A percentile compares a stretch with the other conserved stretches of the same genome.
Evolutionary conservation across 2,329 filamentous ascomycete genomes (phyloP).

Genomic region (Geosmithia flava): DNA sequence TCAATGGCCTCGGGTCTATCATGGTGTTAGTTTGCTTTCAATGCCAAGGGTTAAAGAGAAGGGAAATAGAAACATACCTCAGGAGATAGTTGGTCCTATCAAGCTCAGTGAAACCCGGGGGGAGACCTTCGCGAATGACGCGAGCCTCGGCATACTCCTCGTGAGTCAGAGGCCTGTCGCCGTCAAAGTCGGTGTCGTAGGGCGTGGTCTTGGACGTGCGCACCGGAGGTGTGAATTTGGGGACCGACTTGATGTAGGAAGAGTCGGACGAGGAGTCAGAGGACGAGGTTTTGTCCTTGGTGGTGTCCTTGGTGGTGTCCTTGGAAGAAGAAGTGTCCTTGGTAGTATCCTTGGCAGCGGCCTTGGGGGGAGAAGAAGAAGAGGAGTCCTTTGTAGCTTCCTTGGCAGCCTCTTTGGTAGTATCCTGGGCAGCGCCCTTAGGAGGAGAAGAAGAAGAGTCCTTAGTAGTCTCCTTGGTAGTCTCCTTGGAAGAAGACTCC

Average conservation of each 20-base stretch:
- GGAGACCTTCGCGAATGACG: slow-evolving; percentile 30
- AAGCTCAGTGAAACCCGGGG: slow-evolving; percentile 37
- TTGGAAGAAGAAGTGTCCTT: background rate
- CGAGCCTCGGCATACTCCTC: slow-evolving; percentile 36
- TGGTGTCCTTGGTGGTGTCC: background rate
- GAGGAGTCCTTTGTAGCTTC: background rate
- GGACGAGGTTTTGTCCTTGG: background rate
- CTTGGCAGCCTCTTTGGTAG: background rate
- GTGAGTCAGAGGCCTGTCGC: slow-evolving; percentile 32
- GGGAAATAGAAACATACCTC: slow-evolving; percentile 32
- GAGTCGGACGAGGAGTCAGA: background rate
- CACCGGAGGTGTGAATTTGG: slow-evolving; percentile 1
- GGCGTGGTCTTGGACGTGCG: background rate
- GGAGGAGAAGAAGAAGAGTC: too few relatives aligned
- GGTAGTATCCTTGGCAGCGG: background rate
- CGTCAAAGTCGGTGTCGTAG: background rate
- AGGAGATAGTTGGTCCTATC: slow-evolving; percentile 42
- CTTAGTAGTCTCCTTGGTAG: background rate
- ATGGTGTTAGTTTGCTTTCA: slow-evolving; percentile 6
- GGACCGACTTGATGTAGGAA: slow-evolving; percentile 1
- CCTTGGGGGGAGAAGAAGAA: background rate
- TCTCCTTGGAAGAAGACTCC: too few relatives aligned
- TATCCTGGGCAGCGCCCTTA: background rate
- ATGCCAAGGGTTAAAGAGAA: background rate
- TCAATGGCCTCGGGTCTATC: slow-evolving; percentile 73